A percentile compares a stretch with the other conserved stretches of the same genome.
Evolutionary conservation across 768 basidiomycete genomes (phyloP).

Genomic region (Suillus hirtellus): DNA sequence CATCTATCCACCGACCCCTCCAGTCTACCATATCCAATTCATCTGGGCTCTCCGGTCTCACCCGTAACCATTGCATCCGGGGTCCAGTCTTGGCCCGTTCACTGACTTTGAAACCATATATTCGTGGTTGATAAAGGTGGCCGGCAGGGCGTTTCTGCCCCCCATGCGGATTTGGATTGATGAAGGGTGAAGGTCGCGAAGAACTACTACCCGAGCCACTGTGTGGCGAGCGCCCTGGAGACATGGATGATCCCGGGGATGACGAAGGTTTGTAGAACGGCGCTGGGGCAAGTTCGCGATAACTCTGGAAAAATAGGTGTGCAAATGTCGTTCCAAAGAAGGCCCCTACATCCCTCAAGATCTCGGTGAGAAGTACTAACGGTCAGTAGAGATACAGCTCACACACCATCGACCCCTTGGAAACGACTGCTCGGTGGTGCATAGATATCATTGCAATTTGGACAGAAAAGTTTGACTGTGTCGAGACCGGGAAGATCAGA

Average conservation of each 20-base stretch:
- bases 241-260: conserved; percentile 50
- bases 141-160: conserved; percentile 88
- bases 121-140: conserved; percentile 85
- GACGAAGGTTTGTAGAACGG: conserved; percentile 84
- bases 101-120: conserved; percentile 97
- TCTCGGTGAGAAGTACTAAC: conserved; percentile 14
- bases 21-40: conserved; percentile 90
- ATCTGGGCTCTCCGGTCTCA: conserved; percentile 76
- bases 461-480: conserved; percentile 97
- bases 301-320: conserved; percentile 97
- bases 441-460: conserved; percentile 97
- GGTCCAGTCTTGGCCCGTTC: conserved; percentile 94
- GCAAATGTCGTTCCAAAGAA: conserved; percentile 99
- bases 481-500: conserved; percentile 95
- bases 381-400: conserved; percentile 11
- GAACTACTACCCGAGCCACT: conserved; percentile 50
- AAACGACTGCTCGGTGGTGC: conserved; percentile 93
- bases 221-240: conserved; percentile 56
- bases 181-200: conserved; percentile 58
- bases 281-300: conserved; percentile 91
- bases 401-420: conserved; percentile 91
- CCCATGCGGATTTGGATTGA: conserved; percentile 87
- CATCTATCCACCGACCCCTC: conserved; percentile 85
- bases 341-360: conserved; percentile 61
- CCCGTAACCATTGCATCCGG: conserved; percentile 93